Percentiles rank a stretch among this genome's conserved stretches.
phyloP scores from a whole-genome alignment of 139 green algal genomes.

The Deuterostichococcus epilithicus region DNA sequence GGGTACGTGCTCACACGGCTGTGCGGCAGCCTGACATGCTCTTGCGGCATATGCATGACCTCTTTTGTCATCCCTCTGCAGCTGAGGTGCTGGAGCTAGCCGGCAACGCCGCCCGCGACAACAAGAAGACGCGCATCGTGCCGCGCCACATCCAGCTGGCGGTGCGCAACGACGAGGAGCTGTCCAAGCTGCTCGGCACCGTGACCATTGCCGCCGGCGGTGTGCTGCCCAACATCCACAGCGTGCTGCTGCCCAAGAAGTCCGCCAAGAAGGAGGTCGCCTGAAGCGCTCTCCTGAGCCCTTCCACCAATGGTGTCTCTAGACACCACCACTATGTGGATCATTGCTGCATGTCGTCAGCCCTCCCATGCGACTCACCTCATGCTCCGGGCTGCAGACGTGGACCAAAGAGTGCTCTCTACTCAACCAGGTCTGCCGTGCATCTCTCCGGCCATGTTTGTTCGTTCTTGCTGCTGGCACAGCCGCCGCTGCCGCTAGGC shows the following conservation, averaged over 20 bases:
- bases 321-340: conserved; percentile 32
- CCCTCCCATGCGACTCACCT: too few relatives aligned
- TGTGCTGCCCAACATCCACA: conserved; percentile 87
- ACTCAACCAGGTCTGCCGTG: too few relatives aligned
- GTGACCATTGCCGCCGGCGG: conserved; percentile 79
- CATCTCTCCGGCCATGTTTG: too few relatives aligned
- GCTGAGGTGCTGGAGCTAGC: conserved; percentile 59
- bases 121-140: conserved; percentile 82
- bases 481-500: too few relatives aligned
- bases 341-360: too few relatives aligned
- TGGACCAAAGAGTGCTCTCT: too few relatives aligned
- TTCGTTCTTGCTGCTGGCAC: too few relatives aligned
- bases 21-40: conserved; percentile 24
- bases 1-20: too few relatives aligned
- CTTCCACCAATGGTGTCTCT: conserved; percentile 34
- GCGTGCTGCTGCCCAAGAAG: conserved; percentile 86
- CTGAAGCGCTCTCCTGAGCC: conserved; percentile 1
- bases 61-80: conserved; percentile 46
- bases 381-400: too few relatives aligned
- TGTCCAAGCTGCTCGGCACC: conserved; percentile 80
- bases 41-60: conserved; percentile 59
- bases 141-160: conserved; percentile 85
- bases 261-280: conserved; percentile 63
- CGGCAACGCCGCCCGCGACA: conserved; percentile 72
- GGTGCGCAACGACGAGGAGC: conserved; percentile 94